phyloP scores from a whole-genome alignment of 441 rosid genomes.

The Adansonia grandidieri region DNA sequence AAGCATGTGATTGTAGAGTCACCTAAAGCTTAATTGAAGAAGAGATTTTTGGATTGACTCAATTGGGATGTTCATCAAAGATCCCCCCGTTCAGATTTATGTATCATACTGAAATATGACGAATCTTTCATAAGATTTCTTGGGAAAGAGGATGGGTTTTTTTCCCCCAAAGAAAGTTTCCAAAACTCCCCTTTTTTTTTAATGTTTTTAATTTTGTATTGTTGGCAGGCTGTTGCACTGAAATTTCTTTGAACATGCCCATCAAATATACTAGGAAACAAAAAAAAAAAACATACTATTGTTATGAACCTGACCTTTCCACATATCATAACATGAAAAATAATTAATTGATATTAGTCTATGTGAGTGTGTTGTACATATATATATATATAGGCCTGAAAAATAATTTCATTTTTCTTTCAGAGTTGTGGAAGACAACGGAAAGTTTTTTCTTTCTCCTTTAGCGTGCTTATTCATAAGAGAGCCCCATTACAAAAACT shows the following conservation, averaged over 20 bases:
- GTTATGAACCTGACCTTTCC: neutral
- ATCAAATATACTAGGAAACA: too few relatives aligned
- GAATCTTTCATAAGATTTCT: slow-evolving; percentile 8
- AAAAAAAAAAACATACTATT: too few relatives aligned
- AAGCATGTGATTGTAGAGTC: neutral
- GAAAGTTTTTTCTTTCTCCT: neutral
- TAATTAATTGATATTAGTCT: neutral
- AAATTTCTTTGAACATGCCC: too few relatives aligned
- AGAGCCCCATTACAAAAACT: neutral
- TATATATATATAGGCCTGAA: too few relatives aligned
- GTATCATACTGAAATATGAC: neutral
- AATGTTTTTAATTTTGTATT: neutral
- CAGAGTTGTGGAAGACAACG: neutral
- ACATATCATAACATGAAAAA: neutral
- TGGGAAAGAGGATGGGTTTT: neutral
- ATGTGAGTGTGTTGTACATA: too few relatives aligned
- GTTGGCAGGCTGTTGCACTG: neutral
- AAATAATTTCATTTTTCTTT: too few relatives aligned
- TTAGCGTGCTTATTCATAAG: neutral
- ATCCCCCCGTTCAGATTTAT: neutral
- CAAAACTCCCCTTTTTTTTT: neutral
- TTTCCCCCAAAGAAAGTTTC: neutral
- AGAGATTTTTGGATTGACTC: neutral
- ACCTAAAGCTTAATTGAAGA: neutral
- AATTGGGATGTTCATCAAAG: too few relatives aligned